phyloP scores from a whole-genome alignment of 768 basidiomycete species.

The Rhodotorula kratochvilovae region DNA sequence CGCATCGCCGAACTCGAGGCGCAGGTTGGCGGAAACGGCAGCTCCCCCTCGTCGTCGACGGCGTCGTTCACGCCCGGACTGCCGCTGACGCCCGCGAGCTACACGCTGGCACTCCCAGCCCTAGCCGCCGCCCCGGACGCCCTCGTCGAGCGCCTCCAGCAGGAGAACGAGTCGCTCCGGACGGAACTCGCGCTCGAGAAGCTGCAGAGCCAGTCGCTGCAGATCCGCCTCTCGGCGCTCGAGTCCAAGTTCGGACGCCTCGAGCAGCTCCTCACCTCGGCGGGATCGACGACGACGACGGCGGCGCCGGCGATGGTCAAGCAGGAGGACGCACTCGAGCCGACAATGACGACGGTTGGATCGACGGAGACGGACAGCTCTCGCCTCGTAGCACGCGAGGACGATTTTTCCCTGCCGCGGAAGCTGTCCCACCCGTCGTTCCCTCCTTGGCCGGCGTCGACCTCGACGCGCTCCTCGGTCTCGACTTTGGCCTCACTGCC shows the following conservation, averaged over 20 bases:
- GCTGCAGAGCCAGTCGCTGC: constrained; percentile 26
- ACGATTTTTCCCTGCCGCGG: constrained; percentile 37
- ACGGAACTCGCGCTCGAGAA: constrained; percentile 32
- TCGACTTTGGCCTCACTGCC: background rate
- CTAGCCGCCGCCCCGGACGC: background rate
- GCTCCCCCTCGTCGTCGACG: background rate
- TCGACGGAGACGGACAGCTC: constrained; percentile 19
- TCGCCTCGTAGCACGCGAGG: constrained; percentile 41
- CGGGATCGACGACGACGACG: background rate
- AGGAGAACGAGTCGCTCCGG: constrained; percentile 35
- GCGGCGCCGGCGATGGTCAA: background rate
- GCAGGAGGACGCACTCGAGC: background rate
- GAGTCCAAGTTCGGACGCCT: constrained; percentile 31
- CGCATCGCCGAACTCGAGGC: constrained; percentile 34
- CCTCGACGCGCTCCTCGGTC: background rate
- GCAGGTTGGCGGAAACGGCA: constrained; percentile 2
- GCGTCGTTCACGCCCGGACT: background rate
- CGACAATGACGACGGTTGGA: background rate
- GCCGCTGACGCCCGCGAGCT: background rate
- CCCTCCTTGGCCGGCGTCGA: background rate
- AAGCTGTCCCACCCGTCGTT: constrained; percentile 17
- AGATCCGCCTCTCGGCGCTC: constrained; percentile 32
- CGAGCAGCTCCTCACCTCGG: constrained; percentile 11
- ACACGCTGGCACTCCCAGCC: background rate
- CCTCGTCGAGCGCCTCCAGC: constrained; percentile 4